phyloP scores from a whole-genome alignment of 106 monocot genomes.

The Platanthera guangdongensis region DNA sequence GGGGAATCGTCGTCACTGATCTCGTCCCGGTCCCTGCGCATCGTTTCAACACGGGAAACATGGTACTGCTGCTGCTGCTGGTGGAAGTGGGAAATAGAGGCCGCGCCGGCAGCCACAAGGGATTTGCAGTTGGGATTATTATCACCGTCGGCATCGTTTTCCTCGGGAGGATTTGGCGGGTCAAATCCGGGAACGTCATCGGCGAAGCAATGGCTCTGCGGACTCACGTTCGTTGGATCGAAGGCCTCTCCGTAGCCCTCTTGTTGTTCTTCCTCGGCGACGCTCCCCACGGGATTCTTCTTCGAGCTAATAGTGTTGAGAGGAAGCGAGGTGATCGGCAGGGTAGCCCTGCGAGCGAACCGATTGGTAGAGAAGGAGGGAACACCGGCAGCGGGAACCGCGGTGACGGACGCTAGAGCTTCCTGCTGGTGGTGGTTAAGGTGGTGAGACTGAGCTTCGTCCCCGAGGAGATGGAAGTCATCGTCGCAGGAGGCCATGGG shows the following conservation, averaged over 20 bases:
- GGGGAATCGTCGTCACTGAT: slow-evolving; percentile 78
- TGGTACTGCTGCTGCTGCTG: slow-evolving; percentile 17
- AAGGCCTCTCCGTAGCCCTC: slow-evolving; percentile 34
- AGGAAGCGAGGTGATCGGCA: slow-evolving; percentile 12
- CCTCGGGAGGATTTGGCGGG: slow-evolving; percentile 5
- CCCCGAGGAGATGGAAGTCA: slow-evolving; percentile 55
- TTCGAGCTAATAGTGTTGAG: slow-evolving; percentile 16
- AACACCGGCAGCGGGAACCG: slow-evolving; percentile 5
- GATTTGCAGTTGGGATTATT: slow-evolving; percentile 7
- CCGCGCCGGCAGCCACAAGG: slow-evolving; percentile 4
- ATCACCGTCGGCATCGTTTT: slow-evolving; percentile 4
- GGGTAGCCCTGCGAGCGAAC: neutral
- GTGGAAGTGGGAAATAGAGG: slow-evolving; percentile 1
- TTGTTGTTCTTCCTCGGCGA: slow-evolving; percentile 10
- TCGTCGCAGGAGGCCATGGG: slow-evolving; percentile 68
- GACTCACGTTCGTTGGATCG: slow-evolving; percentile 21
- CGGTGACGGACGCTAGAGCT: slow-evolving; percentile 7
- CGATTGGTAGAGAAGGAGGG: slow-evolving; percentile 9
- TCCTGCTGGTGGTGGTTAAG: slow-evolving; percentile 19
- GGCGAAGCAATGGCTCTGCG: slow-evolving; percentile 19
- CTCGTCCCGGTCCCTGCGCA: slow-evolving; percentile 64
- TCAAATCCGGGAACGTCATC: slow-evolving; percentile 14
- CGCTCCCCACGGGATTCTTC: neutral
- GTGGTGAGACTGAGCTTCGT: slow-evolving; percentile 31
- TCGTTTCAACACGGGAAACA: slow-evolving; percentile 5